These are phyloP conservation scores for Euphrasia confusa DNA, from an alignment of 257 asterid species.

Conservation along the genomic window DNA sequence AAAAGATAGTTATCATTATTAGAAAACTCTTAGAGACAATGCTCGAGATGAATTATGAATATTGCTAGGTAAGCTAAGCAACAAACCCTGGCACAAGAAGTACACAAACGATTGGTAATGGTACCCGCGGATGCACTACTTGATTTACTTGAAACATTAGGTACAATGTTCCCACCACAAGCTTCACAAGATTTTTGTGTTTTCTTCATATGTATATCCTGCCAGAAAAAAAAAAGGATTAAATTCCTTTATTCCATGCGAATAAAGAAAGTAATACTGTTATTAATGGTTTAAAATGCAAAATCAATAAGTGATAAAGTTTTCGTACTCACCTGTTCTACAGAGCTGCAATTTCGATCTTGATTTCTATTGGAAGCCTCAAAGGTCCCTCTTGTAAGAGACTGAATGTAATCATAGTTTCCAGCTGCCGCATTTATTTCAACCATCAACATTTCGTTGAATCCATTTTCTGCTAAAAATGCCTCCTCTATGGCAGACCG, in stretches of 20 bases:
- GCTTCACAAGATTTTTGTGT: constrained; percentile 70
- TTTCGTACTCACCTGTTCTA: constrained; percentile 46
- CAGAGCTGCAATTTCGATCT: constrained; percentile 51
- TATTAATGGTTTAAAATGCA: constrained; percentile 9
- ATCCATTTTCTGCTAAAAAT: constrained; percentile 85
- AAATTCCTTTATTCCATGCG: constrained; percentile 9
- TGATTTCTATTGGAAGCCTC: constrained; percentile 61
- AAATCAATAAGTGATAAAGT: constrained; percentile 7
- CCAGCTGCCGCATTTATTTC: constrained; percentile 94
- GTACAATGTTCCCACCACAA: constrained; percentile 60
- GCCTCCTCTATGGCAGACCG: constrained; percentile 97
- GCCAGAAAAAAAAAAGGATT: constrained; percentile 22
- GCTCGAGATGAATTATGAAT: constrained; percentile 23
- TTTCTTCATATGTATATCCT: constrained; percentile 49
- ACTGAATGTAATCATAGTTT: constrained; percentile 58
- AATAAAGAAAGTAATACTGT: constrained; percentile 5
- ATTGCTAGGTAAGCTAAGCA: constrained; percentile 26
- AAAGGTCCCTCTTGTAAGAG: constrained; percentile 61
- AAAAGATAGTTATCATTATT: constrained; percentile 17
- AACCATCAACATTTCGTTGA: constrained; percentile 85
- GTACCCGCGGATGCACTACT: constrained; percentile 44
- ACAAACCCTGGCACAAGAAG: constrained; percentile 89
- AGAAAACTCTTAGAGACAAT: constrained; percentile 14
- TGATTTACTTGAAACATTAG: constrained; percentile 46
- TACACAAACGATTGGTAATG: constrained; percentile 53